Conservation (phyloP, 345 rosid genomes). For the Bretschneidera sinensis region DNA sequence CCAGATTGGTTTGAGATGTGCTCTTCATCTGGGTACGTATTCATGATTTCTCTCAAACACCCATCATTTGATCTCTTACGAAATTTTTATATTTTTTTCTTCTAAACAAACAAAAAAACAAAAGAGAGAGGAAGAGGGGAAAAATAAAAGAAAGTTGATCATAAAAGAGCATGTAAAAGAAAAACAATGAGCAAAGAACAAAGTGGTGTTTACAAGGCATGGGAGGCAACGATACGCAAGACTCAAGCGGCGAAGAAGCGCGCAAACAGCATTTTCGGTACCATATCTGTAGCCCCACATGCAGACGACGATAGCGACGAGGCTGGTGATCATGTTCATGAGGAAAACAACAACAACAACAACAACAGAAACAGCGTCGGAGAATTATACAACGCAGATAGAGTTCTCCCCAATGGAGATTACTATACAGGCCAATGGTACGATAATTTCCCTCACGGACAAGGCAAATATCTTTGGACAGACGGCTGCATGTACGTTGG, state of each 20-base stretch:
- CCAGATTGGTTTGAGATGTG: too few species aligned
- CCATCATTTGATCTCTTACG: not conserved
- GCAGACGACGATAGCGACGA: conserved; percentile 34
- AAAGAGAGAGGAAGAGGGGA: too few species aligned
- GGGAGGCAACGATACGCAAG: conserved; percentile 88
- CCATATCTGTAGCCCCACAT: conserved; percentile 50
- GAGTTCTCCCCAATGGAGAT: conserved; percentile 77
- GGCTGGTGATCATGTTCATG: conserved; percentile 32
- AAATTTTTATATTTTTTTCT: too few species aligned
- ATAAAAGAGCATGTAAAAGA: not conserved
- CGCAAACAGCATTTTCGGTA: conserved; percentile 83
- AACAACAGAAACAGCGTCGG: conserved; percentile 13
- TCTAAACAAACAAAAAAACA: too few species aligned
- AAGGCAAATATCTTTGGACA: conserved; percentile 85
- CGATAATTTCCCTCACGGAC: conserved; percentile 78
- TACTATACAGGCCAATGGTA: conserved; percentile 85
- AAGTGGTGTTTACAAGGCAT: conserved; percentile 67
- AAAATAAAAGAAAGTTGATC: too few species aligned
- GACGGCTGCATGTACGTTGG: conserved; percentile 89
- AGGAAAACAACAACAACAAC: not conserved
- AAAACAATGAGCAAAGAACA: conserved; percentile 58
- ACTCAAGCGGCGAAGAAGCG: conserved; percentile 88
- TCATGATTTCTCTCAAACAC: not conserved
- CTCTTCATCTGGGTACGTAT: not conserved
- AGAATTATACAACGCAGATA: conserved; percentile 57